Evolutionary conservation across 225 moss, liverwort and hornwort genomes (phyloP).

Genomic region (Pleurozium schreberi): DNA sequence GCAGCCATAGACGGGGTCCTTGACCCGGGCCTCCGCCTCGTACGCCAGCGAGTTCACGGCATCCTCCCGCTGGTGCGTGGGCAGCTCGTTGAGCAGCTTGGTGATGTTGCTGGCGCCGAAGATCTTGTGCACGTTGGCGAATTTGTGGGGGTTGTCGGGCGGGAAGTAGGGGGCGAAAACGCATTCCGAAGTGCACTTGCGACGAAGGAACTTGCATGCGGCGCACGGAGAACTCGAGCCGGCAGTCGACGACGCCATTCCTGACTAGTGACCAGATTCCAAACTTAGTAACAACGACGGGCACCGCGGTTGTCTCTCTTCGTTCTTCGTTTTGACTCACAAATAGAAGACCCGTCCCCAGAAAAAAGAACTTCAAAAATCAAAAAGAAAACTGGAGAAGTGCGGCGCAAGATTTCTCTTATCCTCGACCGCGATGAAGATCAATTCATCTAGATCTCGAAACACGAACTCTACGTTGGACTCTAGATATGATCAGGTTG

Average conservation of each 20-base stretch:
- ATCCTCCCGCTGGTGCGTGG: slow-evolving; percentile 80
- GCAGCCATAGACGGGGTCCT: slow-evolving; percentile 94
- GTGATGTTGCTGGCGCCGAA: slow-evolving; percentile 97
- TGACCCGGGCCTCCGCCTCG: slow-evolving; percentile 87
- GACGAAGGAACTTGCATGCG: slow-evolving; percentile 89
- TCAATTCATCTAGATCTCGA: neutral
- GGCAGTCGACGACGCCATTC: slow-evolving; percentile 78
- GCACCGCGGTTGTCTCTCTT: neutral
- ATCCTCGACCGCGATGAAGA: neutral
- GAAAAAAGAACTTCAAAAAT: neutral
- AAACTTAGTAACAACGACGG: neutral
- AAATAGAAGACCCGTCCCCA: neutral
- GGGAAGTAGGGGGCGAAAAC: slow-evolving; percentile 95
- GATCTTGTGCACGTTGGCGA: slow-evolving; percentile 94
- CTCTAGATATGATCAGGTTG: neutral
- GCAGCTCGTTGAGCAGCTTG: slow-evolving; percentile 85
- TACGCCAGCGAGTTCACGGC: slow-evolving; percentile 93
- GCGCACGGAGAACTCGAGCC: slow-evolving; percentile 87
- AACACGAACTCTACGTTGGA: neutral
- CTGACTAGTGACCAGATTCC: slow-evolving; percentile 26
- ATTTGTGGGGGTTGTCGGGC: slow-evolving; percentile 94
- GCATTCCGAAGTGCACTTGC: slow-evolving; percentile 93
- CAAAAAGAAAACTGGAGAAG: neutral
- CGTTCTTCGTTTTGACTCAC: neutral
- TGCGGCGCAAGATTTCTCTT: neutral